phyloP scores from a whole-genome alignment of 306 rosid species.

The Senna tora region DNA sequence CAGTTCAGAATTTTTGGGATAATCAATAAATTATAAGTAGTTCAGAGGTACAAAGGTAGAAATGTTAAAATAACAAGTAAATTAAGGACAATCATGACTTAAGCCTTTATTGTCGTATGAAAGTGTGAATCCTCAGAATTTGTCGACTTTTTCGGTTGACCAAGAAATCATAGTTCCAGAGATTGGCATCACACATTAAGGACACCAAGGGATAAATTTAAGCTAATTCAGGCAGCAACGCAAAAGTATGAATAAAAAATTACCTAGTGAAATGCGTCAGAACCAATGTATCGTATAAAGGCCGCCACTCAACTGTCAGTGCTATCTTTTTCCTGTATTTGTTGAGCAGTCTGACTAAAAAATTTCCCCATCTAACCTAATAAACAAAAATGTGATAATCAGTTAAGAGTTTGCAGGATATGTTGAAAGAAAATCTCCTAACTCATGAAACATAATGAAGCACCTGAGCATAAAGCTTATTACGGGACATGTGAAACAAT shows the following conservation, averaged over 20 bases:
- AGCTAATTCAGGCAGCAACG: slow-evolving; percentile 17
- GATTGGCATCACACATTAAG: slow-evolving; percentile 22
- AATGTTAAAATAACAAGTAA: slow-evolving; percentile 23
- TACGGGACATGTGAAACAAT: slow-evolving; percentile 65
- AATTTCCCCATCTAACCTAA: slow-evolving; percentile 99
- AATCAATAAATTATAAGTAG: slow-evolving; percentile 29
- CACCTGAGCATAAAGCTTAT: slow-evolving; percentile 96
- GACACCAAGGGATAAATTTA: slow-evolving; percentile 24
- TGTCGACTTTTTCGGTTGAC: slow-evolving; percentile 27
- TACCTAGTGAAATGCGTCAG: slow-evolving; percentile 94
- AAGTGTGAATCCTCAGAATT: slow-evolving; percentile 25
- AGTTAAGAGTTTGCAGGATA: slow-evolving; percentile 37
- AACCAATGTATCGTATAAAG: slow-evolving; percentile 78
- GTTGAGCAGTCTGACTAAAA: slow-evolving; percentile 78
- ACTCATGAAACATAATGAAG: slow-evolving; percentile 35
- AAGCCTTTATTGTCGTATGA: slow-evolving; percentile 2
- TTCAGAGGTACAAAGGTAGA: slow-evolving; percentile 12
- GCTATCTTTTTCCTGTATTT: slow-evolving; percentile 81
- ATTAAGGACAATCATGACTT: slow-evolving; percentile 26
- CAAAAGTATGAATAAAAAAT: slow-evolving; percentile 27
- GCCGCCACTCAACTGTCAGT: slow-evolving; percentile 79
- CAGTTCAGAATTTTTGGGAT: slow-evolving; percentile 25
- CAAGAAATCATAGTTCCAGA: slow-evolving; percentile 31
- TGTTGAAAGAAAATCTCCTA: slow-evolving; percentile 29
- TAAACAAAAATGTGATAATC: slow-evolving; percentile 46